These are phyloP conservation scores for Coemansia sp. DNA, from an alignment of 192 early-diverging fungal species.

Conservation along the genomic window DNA sequence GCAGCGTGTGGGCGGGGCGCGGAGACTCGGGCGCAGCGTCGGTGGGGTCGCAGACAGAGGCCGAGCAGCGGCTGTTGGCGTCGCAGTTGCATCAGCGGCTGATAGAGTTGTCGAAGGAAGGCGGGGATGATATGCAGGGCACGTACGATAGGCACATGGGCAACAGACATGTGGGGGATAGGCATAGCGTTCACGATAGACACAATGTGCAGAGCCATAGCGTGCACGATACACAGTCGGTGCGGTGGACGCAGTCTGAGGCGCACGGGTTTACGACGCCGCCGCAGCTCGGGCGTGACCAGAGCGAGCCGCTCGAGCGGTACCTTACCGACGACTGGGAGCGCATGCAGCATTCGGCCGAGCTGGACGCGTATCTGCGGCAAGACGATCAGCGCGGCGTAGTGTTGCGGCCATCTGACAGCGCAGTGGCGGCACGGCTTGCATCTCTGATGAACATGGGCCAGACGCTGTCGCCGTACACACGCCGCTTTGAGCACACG, in stretches of 20 bases:
- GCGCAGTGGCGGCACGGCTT: constrained; percentile 82
- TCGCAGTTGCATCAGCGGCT: constrained; percentile 46
- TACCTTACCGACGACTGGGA: constrained; percentile 51
- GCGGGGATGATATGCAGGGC: neutral
- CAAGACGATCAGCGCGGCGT: constrained; percentile 43
- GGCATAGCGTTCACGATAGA: neutral
- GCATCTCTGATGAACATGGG: constrained; percentile 80
- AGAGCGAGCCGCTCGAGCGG: constrained; percentile 21
- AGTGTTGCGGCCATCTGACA: constrained; percentile 69
- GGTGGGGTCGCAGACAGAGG: constrained; percentile 17
- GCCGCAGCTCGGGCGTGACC: neutral
- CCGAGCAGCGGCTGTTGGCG: constrained; percentile 39
- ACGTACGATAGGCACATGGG: neutral
- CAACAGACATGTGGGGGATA: neutral
- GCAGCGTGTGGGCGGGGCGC: constrained; percentile 14
- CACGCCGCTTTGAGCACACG: constrained; percentile 75
- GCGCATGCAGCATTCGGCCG: constrained; percentile 39
- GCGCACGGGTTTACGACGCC: neutral
- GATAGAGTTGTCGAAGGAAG: constrained; percentile 33
- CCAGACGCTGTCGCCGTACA: constrained; percentile 85
- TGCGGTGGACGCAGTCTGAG: neutral
- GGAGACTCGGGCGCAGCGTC: constrained; percentile 35
- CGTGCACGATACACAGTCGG: neutral
- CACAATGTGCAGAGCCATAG: constrained; percentile 4
- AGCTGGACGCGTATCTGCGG: constrained; percentile 18